Conservation (phyloP, 2,329 filamentous ascomycete species). For the Pseudogymnoascus sp. region DNA sequence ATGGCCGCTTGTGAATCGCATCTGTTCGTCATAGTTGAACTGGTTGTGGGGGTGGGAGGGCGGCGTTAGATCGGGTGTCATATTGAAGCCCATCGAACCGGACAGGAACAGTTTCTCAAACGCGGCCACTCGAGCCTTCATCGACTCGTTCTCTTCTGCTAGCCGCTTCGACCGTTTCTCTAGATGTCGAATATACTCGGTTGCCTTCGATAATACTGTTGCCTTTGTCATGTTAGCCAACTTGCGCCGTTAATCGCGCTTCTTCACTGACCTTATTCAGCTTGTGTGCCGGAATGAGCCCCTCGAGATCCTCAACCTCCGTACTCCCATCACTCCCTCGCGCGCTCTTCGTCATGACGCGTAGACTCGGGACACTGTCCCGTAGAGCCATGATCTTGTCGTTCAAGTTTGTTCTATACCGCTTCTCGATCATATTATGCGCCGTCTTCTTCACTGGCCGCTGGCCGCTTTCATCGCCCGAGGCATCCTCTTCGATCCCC, state of each 20-base stretch:
- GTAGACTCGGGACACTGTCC: constrained; percentile 84
- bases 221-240: constrained; percentile 4
- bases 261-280: constrained; percentile 83
- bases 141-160: constrained; percentile 68
- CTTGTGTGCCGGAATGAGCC: constrained; percentile 81
- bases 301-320: constrained; percentile 73
- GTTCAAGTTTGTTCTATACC: constrained; percentile 92
- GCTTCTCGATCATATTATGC: constrained; percentile 97
- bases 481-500: constrained; percentile 51
- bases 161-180: constrained; percentile 84
- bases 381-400: constrained; percentile 91
- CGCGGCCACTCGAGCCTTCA: constrained; percentile 70
- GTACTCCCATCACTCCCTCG: constrained; percentile 61
- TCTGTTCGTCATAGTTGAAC: constrained; percentile 2
- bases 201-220: constrained; percentile 77
- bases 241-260: background rate
- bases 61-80: constrained; percentile 37
- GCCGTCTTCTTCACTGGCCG: constrained; percentile 76
- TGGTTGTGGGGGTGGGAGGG: constrained; percentile 37
- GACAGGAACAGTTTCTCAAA: constrained; percentile 74
- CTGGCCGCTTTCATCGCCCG: constrained; percentile 50
- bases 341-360: constrained; percentile 70
- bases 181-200: constrained; percentile 88
- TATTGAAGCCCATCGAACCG: constrained; percentile 55
- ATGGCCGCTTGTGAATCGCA: background rate